Evolutionary conservation across 305 asterid species (phyloP).

Genomic region (Solanum aculeatissimum): DNA sequence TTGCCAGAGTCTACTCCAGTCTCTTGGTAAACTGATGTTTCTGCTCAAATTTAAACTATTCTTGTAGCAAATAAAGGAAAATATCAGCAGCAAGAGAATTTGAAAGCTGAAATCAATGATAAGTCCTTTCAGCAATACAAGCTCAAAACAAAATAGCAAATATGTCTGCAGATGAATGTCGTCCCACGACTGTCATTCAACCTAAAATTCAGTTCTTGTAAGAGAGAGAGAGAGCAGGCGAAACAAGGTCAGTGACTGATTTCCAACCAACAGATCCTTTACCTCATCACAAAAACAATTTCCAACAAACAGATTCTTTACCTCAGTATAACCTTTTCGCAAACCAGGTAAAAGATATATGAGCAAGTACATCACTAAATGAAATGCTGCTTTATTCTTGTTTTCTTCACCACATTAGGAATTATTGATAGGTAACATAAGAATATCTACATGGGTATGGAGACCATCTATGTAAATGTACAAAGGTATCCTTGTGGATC

Average conservation of each 20-base stretch:
- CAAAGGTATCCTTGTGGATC: not conserved
- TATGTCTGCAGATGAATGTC: not conserved
- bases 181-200: not conserved
- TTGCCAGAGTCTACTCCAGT: not conserved
- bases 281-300: not conserved
- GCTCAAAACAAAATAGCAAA: not conserved
- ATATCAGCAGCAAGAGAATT: not conserved
- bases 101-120: not conserved
- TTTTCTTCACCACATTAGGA: not conserved
- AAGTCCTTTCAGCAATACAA: not conserved
- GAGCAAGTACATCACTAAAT: not conserved
- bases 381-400: not conserved
- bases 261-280: not conserved
- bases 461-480: not conserved
- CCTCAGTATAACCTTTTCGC: not conserved
- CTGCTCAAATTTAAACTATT: not conserved
- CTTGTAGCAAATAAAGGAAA: not conserved
- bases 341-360: not conserved
- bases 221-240: no score
- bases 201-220: not conserved
- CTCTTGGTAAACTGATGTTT: not conserved
- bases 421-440: not conserved
- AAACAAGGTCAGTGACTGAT: no score
- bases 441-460: not conserved
- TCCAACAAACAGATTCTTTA: not conserved